phyloP scores from a whole-genome alignment of 176 grass and related monocot genomes.

The Rhynchospora tenuis region DNA sequence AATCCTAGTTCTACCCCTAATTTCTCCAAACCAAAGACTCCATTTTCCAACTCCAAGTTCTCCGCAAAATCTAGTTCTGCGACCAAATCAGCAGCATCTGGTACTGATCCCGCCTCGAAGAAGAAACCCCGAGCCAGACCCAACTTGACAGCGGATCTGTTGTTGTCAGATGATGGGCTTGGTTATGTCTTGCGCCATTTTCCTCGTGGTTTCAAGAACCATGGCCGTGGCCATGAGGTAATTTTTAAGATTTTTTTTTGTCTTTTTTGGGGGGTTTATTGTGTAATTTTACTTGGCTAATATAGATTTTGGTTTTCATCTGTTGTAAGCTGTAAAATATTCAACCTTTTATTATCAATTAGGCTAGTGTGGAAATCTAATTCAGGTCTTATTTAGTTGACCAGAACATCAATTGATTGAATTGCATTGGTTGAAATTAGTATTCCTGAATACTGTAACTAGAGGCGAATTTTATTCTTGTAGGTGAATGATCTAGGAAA shows the following conservation, averaged over 20 bases:
- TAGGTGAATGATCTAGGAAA: slow-evolving; percentile 77
- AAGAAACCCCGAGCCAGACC: slow-evolving; percentile 46
- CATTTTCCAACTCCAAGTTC: slow-evolving; percentile 16
- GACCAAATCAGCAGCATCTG: background rate
- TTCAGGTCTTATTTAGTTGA: background rate
- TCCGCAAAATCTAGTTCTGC: slow-evolving; percentile 10
- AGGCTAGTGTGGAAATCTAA: background rate
- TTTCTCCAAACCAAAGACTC: slow-evolving; percentile 10
- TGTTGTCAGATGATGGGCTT: slow-evolving; percentile 76
- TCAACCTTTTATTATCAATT: background rate
- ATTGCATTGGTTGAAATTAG: background rate
- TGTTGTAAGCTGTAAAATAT: background rate
- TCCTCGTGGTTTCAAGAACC: slow-evolving; percentile 65
- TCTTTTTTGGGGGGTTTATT: background rate
- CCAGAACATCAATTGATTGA: background rate
- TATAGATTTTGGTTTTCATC: background rate
- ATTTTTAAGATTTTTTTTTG: background rate
- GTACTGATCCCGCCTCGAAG: slow-evolving; percentile 22
- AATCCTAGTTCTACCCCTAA: slow-evolving; percentile 21
- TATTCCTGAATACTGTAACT: background rate
- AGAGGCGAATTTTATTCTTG: background rate
- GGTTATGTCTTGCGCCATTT: slow-evolving; percentile 73
- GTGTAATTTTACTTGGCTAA: background rate
- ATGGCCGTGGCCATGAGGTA: slow-evolving; percentile 58
- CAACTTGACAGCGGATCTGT: slow-evolving; percentile 65